Conservation (phyloP, 73 alveolate species). For the Tetrahymena malaccensis region DNA sequence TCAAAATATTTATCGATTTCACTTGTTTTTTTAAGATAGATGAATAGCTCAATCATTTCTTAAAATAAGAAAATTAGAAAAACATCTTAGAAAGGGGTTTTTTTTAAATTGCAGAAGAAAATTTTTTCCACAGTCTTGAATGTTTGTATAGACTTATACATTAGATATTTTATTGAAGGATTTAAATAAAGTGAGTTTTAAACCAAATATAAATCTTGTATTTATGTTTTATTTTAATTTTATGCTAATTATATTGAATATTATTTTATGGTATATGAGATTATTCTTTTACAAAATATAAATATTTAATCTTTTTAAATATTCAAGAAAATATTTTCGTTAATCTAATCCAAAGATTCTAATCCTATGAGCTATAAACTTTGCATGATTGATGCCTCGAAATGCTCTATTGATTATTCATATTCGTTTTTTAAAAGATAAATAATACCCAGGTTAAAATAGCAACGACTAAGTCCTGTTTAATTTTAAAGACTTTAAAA, state of each 20-base stretch:
- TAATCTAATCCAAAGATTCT: background rate
- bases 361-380: background rate
- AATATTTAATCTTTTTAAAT: background rate
- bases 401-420: background rate
- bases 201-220: background rate
- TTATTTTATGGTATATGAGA: background rate
- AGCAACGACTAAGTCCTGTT: background rate
- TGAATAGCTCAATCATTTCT: background rate
- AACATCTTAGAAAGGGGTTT: background rate
- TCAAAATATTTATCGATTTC: background rate
- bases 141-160: background rate
- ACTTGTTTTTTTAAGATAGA: background rate
- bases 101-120: background rate
- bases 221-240: too few relatives aligned
- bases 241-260: background rate
- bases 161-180: background rate
- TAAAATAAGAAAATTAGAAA: too few relatives aligned
- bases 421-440: background rate
- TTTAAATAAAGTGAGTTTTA: too few relatives aligned
- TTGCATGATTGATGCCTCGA: background rate
- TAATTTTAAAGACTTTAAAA: background rate
- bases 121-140: background rate
- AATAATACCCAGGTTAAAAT: background rate
- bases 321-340: too few relatives aligned
- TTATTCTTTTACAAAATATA: background rate